Conservation (phyloP, 495 filamentous ascomycete species). For the Penicillium lividum region DNA sequence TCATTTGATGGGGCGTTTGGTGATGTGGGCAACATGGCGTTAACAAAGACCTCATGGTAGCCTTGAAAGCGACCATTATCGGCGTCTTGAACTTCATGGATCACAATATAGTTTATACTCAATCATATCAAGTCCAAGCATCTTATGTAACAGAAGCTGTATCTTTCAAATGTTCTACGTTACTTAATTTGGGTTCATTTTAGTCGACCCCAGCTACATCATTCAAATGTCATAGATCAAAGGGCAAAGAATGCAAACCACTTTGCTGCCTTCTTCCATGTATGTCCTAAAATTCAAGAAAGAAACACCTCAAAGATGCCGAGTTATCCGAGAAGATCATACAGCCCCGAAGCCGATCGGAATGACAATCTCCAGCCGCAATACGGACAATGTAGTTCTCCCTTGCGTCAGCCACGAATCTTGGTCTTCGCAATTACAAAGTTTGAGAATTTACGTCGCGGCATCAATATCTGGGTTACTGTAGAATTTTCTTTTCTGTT, state of each 20-base stretch:
- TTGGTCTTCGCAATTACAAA: conserved; percentile 4
- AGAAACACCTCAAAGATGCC: background rate
- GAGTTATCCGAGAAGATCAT: conserved; percentile 8
- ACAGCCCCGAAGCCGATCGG: background rate
- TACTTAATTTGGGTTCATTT: too few species aligned
- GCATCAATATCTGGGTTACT: background rate
- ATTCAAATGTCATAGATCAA: too few species aligned
- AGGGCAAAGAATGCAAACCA: background rate
- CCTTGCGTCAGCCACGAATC: conserved; percentile 16
- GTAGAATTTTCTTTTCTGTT: background rate
- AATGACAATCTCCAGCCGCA: background rate
- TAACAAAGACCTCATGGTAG: too few species aligned
- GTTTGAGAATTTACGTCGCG: background rate
- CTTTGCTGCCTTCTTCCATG: background rate
- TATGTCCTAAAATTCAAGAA: background rate
- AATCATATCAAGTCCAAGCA: too few species aligned
- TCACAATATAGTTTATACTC: too few species aligned
- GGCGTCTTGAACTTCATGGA: too few species aligned
- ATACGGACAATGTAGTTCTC: conserved; percentile 4
- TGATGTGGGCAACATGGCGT: too few species aligned
- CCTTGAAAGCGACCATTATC: too few species aligned
- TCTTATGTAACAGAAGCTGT: too few species aligned
- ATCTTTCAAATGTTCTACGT: too few species aligned
- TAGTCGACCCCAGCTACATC: too few species aligned
- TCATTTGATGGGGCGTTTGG: too few species aligned